Evolutionary conservation across 2,329 filamentous ascomycete genomes (phyloP).

Genomic region (Cytospora mali): DNA sequence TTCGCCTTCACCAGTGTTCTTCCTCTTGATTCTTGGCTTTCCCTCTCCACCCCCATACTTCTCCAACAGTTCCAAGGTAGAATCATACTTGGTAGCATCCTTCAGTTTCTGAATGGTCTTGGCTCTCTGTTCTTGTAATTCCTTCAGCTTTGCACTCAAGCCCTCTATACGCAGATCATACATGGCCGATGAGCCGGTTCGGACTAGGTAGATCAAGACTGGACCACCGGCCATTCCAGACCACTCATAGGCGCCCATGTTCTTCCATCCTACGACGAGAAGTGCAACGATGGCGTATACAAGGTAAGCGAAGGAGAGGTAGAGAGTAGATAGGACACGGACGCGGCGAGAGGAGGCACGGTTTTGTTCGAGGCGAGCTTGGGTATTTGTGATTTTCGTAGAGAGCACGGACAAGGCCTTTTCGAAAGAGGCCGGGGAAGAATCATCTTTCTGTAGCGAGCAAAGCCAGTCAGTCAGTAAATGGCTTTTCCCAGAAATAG

Average conservation of each 20-base stretch:
- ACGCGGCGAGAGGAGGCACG: constrained; percentile 74
- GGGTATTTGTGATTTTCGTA: constrained; percentile 76
- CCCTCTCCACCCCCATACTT: constrained; percentile 80
- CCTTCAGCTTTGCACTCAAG: constrained; percentile 69
- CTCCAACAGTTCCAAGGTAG: constrained; percentile 87
- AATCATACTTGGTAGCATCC: constrained; percentile 92
- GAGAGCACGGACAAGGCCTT: constrained; percentile 83
- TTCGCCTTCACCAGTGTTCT: constrained; percentile 31
- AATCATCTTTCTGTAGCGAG: constrained; percentile 58
- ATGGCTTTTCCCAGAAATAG: background rate
- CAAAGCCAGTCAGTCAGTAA: constrained; percentile 23
- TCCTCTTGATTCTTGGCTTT: constrained; percentile 41
- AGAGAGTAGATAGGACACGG: constrained; percentile 87
- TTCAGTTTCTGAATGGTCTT: constrained; percentile 94
- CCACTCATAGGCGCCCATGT: constrained; percentile 78
- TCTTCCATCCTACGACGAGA: constrained; percentile 81
- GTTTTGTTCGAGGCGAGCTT: constrained; percentile 71
- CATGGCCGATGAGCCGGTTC: constrained; percentile 66
- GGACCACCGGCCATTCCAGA: constrained; percentile 77
- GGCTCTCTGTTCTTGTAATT: constrained; percentile 75
- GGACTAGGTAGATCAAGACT: constrained; percentile 76
- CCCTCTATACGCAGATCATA: constrained; percentile 81
- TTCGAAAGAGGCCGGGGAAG: constrained; percentile 89
- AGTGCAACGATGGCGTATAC: constrained; percentile 80
- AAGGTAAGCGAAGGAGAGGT: constrained; percentile 87